Base-by-base conservation (phyloP, 768 basidiomycete genomes). In the Exsudoporus frostii region DNA sequence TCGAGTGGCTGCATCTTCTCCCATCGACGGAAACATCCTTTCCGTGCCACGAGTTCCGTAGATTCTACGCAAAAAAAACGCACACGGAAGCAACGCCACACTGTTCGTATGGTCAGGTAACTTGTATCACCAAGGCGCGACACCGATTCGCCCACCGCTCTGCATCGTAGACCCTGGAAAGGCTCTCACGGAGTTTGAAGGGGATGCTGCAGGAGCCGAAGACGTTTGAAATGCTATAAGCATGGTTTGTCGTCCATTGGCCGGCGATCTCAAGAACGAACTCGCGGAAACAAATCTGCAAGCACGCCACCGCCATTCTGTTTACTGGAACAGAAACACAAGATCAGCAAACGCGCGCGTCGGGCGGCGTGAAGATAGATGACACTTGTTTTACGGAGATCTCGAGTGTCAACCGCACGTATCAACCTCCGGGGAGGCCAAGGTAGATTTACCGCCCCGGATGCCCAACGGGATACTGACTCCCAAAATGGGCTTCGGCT, bases 141-240 rank as follows among this genome's bases (percentile, higher is more conserved):
- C 33, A 37, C 32, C 54, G 19, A 55, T 44, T 48, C 22, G 51
- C 22, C 30, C 17, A 10, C 17, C n/a, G 50, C 50, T 49, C 30
- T 25, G 5, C 22, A 44, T 52, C 52, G 22, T 24, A 6, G 39
- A 19, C 51, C 39, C 41, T 24, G 42, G 50, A 15, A 24, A 37
- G 9, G 15, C 7, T 20, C 33, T 24, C 22, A 20, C 19, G 15
- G 34, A 19, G 10, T 25, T 47, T 24, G 0, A 34, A 8, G 17
- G 14, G 41, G 40, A 19, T 9, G 22, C 11, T 29, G 9, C 17
- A 27, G 7, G 37, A 37, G 25, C 10, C 17, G n/a, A 33, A 39
- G 20, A 33, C 6, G 15, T 17, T 6, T 8, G 25, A 7, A 38
- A 34, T 39, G n/a, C 33, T 27, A 39, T n/a, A 39, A 38, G 22